A percentile compares a stretch with the other conserved stretches of the same genome.
Conservation (phyloP, 2,329 filamentous ascomycete species). For the Colletotrichum echinochloae region DNA sequence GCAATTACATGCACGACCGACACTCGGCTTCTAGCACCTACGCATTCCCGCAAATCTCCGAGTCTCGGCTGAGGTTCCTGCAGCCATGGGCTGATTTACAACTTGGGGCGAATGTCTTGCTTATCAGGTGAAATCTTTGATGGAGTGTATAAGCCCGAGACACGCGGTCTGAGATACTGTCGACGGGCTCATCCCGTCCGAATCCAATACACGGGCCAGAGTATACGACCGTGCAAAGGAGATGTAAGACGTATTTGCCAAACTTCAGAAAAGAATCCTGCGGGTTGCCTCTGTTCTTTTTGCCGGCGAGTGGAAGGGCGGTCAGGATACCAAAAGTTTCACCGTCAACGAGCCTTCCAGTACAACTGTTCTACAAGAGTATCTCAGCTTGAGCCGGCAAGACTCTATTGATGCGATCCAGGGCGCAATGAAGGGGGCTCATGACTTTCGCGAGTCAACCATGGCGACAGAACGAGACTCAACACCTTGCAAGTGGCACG, state of each 20-base stretch:
- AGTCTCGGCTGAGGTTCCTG: not conserved
- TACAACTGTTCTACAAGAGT: slow-evolving; percentile 61
- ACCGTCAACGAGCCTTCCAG: slow-evolving; percentile 66
- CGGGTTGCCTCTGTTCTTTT: slow-evolving; percentile 45
- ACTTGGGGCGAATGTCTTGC: not conserved
- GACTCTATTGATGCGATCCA: slow-evolving; percentile 51
- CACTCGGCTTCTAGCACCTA: not conserved
- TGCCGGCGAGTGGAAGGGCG: slow-evolving; percentile 58
- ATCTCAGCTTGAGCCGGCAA: slow-evolving; percentile 56
- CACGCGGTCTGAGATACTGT: not conserved
- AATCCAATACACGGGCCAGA: no score
- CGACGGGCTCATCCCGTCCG: not conserved
- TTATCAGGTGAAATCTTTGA: not conserved
- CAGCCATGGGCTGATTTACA: not conserved
- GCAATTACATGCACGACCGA: not conserved
- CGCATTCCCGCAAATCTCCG: not conserved
- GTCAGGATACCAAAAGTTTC: slow-evolving; percentile 61
- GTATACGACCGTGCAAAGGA: not conserved
- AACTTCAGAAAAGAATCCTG: slow-evolving; percentile 22
- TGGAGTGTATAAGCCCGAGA: not conserved
- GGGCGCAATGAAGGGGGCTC: slow-evolving; percentile 50
- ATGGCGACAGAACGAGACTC: slow-evolving; percentile 52
- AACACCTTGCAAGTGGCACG: slow-evolving; percentile 52
- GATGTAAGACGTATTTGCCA: slow-evolving; percentile 19
- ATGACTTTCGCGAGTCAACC: slow-evolving; percentile 52